Conservation (phyloP, 805 yeast genomes). For the Pichia occidentalis region DNA sequence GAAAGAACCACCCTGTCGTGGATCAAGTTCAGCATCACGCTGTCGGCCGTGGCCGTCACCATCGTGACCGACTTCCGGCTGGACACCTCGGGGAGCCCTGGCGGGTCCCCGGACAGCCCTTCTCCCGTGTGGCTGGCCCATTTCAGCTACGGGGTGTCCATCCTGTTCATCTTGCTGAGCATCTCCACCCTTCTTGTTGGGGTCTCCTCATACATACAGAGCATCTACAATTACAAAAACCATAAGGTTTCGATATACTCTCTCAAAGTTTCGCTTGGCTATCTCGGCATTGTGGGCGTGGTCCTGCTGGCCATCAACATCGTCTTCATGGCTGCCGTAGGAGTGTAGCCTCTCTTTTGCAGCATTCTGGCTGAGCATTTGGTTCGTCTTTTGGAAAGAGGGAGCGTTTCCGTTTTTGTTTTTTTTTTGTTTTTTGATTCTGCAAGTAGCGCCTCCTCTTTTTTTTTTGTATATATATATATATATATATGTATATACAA, state of each 20-base stretch:
- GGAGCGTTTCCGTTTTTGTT: not conserved
- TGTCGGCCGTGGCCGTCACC: slow-evolving; percentile 42
- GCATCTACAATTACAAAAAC: slow-evolving; percentile 39
- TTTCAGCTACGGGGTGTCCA: slow-evolving; percentile 23
- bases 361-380: too few species aligned
- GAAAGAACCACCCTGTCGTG: slow-evolving; percentile 48
- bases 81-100: slow-evolving; percentile 26
- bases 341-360: too few species aligned
- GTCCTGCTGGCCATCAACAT: slow-evolving; percentile 11
- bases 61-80: slow-evolving; percentile 40
- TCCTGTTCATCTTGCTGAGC: slow-evolving; percentile 34
- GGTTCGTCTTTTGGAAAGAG: too few species aligned
- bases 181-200: slow-evolving; percentile 34
- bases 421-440: not conserved
- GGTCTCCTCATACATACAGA: slow-evolving; percentile 36
- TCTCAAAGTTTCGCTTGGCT: slow-evolving; percentile 18
- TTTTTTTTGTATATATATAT: too few species aligned
- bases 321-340: slow-evolving; percentile 8
- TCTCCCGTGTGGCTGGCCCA: slow-evolving; percentile 9
- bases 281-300: slow-evolving; percentile 20
- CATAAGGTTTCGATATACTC: slow-evolving; percentile 36
- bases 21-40: slow-evolving; percentile 39
- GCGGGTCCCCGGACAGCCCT: slow-evolving; percentile 3
- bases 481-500: too few species aligned
- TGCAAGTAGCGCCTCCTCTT: not conserved